These are phyloP conservation scores for Phytophthora megakarya DNA, from an alignment of 352 stramenopile genomes.

Conservation along the genomic window DNA sequence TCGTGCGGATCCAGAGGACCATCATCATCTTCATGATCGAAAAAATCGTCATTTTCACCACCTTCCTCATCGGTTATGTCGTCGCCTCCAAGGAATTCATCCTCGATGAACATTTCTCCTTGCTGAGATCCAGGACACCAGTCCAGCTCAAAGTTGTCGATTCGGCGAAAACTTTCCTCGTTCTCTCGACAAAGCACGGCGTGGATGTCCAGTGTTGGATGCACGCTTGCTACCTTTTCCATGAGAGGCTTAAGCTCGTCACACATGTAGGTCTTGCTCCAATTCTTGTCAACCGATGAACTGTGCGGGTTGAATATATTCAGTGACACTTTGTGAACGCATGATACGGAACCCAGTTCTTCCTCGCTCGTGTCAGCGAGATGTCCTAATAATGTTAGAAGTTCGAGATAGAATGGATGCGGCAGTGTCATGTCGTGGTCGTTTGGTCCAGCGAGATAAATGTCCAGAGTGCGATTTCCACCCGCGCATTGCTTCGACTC, in stretches of 20 bases:
- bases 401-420: constrained; percentile 41
- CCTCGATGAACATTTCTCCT: constrained; percentile 30
- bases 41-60: constrained; percentile 28
- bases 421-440: constrained; percentile 21
- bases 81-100: constrained; percentile 22
- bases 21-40: constrained; percentile 20
- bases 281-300: constrained; percentile 24
- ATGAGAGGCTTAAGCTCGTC: constrained; percentile 47
- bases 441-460: constrained; percentile 39
- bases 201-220: constrained; percentile 30
- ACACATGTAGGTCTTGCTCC: constrained; percentile 28
- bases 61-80: constrained; percentile 11
- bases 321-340: constrained; percentile 24
- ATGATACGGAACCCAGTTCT: constrained; percentile 17
- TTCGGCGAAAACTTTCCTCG: constrained; percentile 27
- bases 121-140: constrained; percentile 26
- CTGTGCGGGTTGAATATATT: constrained; percentile 34
- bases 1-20: constrained; percentile 5
- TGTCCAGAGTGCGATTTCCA: constrained; percentile 19
- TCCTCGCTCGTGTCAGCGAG: constrained; percentile 22
- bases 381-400: constrained; percentile 34
- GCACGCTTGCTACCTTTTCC: constrained; percentile 23
- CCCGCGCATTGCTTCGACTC: constrained; percentile 13
- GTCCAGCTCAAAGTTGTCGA: constrained; percentile 34
- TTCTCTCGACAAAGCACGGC: constrained; percentile 25